These are phyloP conservation scores for Spiromastix sp. DNA, from an alignment of 2,329 filamentous ascomycete genomes.

Conservation along the genomic window DNA sequence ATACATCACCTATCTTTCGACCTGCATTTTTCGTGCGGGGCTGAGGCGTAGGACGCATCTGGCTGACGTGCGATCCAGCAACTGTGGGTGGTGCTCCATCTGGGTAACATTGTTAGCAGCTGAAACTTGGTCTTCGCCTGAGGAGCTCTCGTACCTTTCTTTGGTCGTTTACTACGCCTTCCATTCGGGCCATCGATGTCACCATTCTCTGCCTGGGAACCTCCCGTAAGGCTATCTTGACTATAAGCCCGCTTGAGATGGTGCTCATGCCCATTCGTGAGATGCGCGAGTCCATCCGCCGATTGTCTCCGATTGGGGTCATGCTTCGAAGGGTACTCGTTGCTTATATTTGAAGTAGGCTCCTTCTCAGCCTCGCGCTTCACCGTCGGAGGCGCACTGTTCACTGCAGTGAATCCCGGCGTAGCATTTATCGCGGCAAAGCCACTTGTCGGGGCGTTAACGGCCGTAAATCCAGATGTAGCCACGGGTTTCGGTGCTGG, in stretches of 20 bases:
- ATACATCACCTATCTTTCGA: slow-evolving; percentile 49
- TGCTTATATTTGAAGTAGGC: slow-evolving; percentile 52
- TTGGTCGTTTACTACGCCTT: slow-evolving; percentile 82
- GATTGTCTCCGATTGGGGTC: slow-evolving; percentile 55
- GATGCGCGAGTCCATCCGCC: slow-evolving; percentile 40
- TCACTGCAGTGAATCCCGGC: slow-evolving; percentile 33
- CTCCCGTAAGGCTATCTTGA: slow-evolving; percentile 37
- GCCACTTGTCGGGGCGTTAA: slow-evolving; percentile 48
- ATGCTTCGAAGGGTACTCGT: slow-evolving; percentile 51
- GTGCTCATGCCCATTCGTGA: slow-evolving; percentile 43
- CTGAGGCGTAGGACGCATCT: slow-evolving; percentile 69
- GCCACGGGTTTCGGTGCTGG: slow-evolving; percentile 29
- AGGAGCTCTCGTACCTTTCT: slow-evolving; percentile 77
- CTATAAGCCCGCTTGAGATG: slow-evolving; percentile 70
- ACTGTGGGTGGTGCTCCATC: slow-evolving; percentile 57
- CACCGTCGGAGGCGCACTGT: slow-evolving; percentile 24
- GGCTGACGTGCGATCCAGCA: slow-evolving; percentile 92
- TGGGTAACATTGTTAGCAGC: slow-evolving; percentile 21
- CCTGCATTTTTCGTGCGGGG: slow-evolving; percentile 46
- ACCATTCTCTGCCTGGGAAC: slow-evolving; percentile 31
- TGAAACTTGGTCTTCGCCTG: too few species aligned
- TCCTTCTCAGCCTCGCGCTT: slow-evolving; percentile 45
- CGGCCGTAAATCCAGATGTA: slow-evolving; percentile 55
- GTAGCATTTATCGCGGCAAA: slow-evolving; percentile 52
- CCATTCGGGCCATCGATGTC: slow-evolving; percentile 56